Percentiles rank a stretch among this genome's conserved stretches.
Conservation (phyloP, 2,329 filamentous ascomycete genomes). For the Exophiala phaeomuriformis region DNA sequence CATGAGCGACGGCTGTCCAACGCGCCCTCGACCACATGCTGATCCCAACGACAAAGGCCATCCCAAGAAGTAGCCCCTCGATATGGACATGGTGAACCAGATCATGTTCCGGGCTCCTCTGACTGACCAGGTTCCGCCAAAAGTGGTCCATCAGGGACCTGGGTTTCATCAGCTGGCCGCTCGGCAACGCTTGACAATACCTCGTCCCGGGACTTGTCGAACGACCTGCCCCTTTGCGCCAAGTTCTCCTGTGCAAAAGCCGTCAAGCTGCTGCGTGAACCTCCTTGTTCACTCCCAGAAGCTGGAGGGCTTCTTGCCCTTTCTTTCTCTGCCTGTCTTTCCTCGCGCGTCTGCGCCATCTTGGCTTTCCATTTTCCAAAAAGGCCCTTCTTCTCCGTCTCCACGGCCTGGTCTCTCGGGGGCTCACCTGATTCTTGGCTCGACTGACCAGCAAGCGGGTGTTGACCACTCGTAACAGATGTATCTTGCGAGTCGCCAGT, state of each 20-base stretch:
- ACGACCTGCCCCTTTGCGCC: constrained; percentile 22
- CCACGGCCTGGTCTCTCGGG: constrained; percentile 29
- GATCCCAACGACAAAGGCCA: background rate
- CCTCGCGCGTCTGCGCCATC: constrained; percentile 48
- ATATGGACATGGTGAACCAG: background rate
- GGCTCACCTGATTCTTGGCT: constrained; percentile 37
- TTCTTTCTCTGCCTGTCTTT: constrained; percentile 50
- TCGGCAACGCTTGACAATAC: constrained; percentile 9
- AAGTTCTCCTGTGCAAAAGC: constrained; percentile 30
- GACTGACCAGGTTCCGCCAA: constrained; percentile 2
- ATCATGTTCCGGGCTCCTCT: constrained; percentile 1
- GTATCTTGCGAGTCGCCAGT: constrained; percentile 39
- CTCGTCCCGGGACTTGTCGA: constrained; percentile 21
- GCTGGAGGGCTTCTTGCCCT: constrained; percentile 45
- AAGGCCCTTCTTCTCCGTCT: constrained; percentile 52
- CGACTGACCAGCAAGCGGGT: constrained; percentile 28
- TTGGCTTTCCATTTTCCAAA: constrained; percentile 61
- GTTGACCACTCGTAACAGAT: constrained; percentile 25
- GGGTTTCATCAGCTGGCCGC: constrained; percentile 6
- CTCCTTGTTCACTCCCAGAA: constrained; percentile 31
- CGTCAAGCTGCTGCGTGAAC: constrained; percentile 33
- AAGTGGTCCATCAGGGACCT: background rate
- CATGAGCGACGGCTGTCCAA: background rate
- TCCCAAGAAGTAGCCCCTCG: background rate
- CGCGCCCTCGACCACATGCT: background rate